Base-by-base conservation (phyloP, 345 rosid genomes). In the Microthlaspi erraticum region DNA sequence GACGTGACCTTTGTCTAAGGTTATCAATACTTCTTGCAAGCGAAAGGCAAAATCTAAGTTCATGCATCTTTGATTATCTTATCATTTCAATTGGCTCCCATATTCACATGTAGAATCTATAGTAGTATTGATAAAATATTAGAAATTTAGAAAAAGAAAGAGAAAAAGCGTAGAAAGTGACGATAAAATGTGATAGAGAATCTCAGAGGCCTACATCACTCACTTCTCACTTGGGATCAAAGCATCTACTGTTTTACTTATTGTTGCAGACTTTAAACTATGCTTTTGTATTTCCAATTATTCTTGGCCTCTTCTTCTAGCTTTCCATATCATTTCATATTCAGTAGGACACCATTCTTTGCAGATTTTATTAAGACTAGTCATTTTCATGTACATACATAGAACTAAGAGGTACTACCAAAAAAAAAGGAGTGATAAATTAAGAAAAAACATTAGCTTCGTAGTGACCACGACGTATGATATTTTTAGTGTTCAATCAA, bases 241-340 rank as follows among this genome's bases (percentile, higher is more conserved):
- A 65, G 77, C 66, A 73, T 10, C 60, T 48, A 73, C 77, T 73
- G 71, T 73, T 64, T 32, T 31, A 42, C 33, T 50, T 53, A 50
- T 66, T 42, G 73, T 59, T 50, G 33, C 68, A 59, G 51, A 66
- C 56, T 66, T 37, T 3, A 43, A 59, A 5, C 41, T 60, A 74
- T 67, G 69, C 64, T 45, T 74, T 74, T 74, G 78, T 58, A 66
- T 50, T 74, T 42, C 16, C 38, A 72, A 39, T 34, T 66, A 59
- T 60, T 74, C 51, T 74, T 74, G 78, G 68, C 68, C 6, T 41
- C 62, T 74, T 73, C 77, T 65, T 66, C 63, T 41, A 49, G 6
- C 73, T 43, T 43, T 73, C 26, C 17, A n/a, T 31, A 57, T 73
- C 23, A 48, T 42, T 50, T 60, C 68, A 23, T 52, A 43, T 44